Evolutionary conservation across 768 basidiomycete genomes (phyloP).

Genomic region (Kwoniella sp.): DNA sequence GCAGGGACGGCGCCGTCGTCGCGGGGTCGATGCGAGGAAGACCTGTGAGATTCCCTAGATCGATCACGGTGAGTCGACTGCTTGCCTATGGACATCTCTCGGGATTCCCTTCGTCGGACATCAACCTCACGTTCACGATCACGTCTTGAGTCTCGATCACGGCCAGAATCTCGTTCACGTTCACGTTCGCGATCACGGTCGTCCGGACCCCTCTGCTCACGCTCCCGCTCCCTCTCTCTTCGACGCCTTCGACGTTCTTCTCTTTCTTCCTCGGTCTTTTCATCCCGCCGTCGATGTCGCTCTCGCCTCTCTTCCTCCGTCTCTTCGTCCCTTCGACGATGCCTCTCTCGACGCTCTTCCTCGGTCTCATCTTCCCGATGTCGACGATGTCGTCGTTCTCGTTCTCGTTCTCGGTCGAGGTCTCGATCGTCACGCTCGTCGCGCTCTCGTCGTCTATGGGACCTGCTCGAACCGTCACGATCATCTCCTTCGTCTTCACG

Average conservation of each 20-base stretch:
- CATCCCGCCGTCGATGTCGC: conserved; percentile 20
- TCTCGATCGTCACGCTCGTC: conserved; percentile 54
- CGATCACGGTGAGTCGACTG: conserved; percentile 29
- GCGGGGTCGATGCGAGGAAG: conserved; percentile 13
- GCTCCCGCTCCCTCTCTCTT: conserved; percentile 30
- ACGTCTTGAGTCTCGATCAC: not conserved
- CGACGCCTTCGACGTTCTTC: conserved; percentile 33
- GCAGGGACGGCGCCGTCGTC: conserved; percentile 17
- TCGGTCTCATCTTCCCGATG: conserved; percentile 32
- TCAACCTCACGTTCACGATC: not conserved
- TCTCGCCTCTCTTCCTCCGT: conserved; percentile 23
- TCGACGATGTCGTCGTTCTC: conserved; percentile 29
- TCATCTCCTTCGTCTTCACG: conserved; percentile 59
- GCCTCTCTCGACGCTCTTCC: conserved; percentile 22
- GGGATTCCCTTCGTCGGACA: conserved; percentile 55
- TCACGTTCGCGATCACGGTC: conserved; percentile 30
- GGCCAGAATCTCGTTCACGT: conserved; percentile 23
- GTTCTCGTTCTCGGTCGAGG: conserved; percentile 30
- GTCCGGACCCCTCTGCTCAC: conserved; percentile 26
- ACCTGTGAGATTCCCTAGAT: conserved; percentile 38
- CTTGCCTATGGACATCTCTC: conserved; percentile 40
- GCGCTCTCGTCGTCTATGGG: conserved; percentile 56
- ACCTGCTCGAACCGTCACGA: conserved; percentile 41
- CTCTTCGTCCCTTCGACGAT: conserved; percentile 26
- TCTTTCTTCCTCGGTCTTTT: conserved; percentile 31